A percentile compares a stretch with the other conserved stretches of the same genome.
phyloP scores from a whole-genome alignment of 306 rosid genomes.

The Trifolium dubium region DNA sequence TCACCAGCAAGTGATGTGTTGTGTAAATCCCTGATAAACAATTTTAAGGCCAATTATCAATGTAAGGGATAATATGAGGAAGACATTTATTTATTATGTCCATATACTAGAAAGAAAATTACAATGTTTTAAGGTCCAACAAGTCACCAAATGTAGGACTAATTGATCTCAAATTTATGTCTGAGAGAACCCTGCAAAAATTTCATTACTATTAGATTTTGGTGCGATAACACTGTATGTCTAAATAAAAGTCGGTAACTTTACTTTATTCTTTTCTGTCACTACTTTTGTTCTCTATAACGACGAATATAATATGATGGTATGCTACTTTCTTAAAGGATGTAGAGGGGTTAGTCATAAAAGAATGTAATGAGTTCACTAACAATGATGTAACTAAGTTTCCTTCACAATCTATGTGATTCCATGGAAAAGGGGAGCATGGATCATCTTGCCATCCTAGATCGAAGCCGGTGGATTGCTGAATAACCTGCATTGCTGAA shows the following conservation, averaged over 20 bases:
- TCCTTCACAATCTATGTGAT: slow-evolving; percentile 80
- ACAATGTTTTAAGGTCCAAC: slow-evolving; percentile 85
- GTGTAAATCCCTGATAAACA: slow-evolving; percentile 80
- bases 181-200: slow-evolving; percentile 68
- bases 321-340: too few species aligned
- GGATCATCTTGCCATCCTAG: slow-evolving; percentile 98
- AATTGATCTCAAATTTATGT: slow-evolving; percentile 78
- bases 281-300: not conserved
- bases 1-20: slow-evolving; percentile 81
- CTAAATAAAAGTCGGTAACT: not conserved
- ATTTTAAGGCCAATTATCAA: slow-evolving; percentile 11
- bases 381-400: slow-evolving; percentile 77
- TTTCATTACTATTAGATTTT: slow-evolving; percentile 26
- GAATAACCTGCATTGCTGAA: slow-evolving; percentile 86
- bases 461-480: slow-evolving; percentile 78
- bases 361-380: slow-evolving; percentile 29
- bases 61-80: slow-evolving; percentile 11
- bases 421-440: slow-evolving; percentile 82
- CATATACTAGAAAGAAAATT: slow-evolving; percentile 39
- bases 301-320: too few species aligned
- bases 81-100: not conserved
- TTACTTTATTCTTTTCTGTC: slow-evolving; percentile 17
- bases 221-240: slow-evolving; percentile 23
- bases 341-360: not conserved
- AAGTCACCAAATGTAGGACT: slow-evolving; percentile 88